Base-by-base conservation (phyloP, 176 grass and related monocot genomes). In the Eragrostis curvula region DNA sequence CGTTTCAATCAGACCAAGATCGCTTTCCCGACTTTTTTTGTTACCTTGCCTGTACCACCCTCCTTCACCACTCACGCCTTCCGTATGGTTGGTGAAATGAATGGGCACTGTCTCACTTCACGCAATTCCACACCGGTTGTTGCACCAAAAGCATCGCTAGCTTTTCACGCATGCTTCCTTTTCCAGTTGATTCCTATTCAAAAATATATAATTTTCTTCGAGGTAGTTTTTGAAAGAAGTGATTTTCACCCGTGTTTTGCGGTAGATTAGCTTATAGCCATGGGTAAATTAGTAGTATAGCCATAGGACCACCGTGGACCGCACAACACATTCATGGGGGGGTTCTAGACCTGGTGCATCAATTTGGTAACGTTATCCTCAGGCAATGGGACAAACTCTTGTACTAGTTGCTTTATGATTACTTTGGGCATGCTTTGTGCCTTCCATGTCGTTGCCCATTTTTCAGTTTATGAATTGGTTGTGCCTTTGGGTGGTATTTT, bases 1-100 rank as follows among this genome's bases (percentile, higher is more conserved):
- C 75, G 63, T 43, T 75, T 65, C 85, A 68, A 77, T n/a, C 71
- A 40, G 82, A 24, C 66, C 48, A 58, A 71, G 41, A 81, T 91
- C 81, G 40, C 77, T 86, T 83, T 82, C 79, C 68, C 68, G 43
- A 78, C 50, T 70, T 90, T 83, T 83, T 55, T 86, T 79, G 68
- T 79, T 81, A 43, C 68, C 42, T 21, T 66, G 60, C 60, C 77
- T 66, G 28, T 68, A 86, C 78, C 42, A 51, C 30, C 58, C 47
- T 46, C 53, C 56, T 0, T 7, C 36, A 36, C 73, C 49, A 55
- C 73, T 60, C 83, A 86, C 88, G 49, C 68, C 68, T 27, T 47
- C 84, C 84, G 73, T 50, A 68, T 90, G 83, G 88, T 79, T 90
- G 88, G 88, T 82, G 67, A 69, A 80, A 81, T 74, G 62, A 53